These are phyloP conservation scores for Smithsoniella earleae DNA, from an alignment of 163 green algal species.

Conservation along the genomic window DNA sequence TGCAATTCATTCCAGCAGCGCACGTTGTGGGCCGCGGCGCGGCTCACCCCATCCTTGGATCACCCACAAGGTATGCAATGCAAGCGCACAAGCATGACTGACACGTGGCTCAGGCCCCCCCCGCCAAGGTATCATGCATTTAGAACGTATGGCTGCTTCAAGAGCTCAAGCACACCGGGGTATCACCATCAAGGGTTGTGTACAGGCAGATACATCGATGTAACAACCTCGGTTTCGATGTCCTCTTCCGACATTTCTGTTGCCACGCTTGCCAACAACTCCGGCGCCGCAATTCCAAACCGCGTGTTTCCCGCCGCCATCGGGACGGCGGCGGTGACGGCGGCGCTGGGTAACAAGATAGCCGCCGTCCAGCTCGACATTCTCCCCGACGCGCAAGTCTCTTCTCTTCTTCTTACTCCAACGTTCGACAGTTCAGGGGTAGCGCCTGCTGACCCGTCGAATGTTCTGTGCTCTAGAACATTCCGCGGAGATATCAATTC, in stretches of 20 bases:
- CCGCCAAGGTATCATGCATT: too few relatives aligned
- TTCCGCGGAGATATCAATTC: slow-evolving; percentile 3
- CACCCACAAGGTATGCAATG: background rate
- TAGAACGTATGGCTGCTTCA: too few relatives aligned
- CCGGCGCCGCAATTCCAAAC: background rate
- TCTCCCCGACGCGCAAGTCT: background rate
- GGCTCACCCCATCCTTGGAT: background rate
- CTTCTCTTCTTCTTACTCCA: background rate
- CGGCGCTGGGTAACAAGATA: background rate
- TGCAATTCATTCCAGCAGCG: slow-evolving; percentile 20
- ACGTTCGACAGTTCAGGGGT: background rate
- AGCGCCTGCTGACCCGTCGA: background rate
- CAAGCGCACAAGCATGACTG: too few relatives aligned
- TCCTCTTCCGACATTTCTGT: background rate
- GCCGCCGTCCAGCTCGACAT: background rate
- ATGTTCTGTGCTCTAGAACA: background rate
- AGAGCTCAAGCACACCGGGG: too few relatives aligned
- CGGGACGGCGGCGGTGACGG: background rate
- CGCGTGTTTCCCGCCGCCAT: background rate
- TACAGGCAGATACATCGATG: slow-evolving; percentile 4
- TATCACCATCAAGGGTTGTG: too few relatives aligned
- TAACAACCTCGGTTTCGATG: background rate
- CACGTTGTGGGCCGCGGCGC: slow-evolving; percentile 10
- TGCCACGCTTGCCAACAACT: background rate
- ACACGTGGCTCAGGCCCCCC: too few relatives aligned